Base-by-base conservation (phyloP, 352 stramenopile genomes). In the Phytopythium delawarense region DNA sequence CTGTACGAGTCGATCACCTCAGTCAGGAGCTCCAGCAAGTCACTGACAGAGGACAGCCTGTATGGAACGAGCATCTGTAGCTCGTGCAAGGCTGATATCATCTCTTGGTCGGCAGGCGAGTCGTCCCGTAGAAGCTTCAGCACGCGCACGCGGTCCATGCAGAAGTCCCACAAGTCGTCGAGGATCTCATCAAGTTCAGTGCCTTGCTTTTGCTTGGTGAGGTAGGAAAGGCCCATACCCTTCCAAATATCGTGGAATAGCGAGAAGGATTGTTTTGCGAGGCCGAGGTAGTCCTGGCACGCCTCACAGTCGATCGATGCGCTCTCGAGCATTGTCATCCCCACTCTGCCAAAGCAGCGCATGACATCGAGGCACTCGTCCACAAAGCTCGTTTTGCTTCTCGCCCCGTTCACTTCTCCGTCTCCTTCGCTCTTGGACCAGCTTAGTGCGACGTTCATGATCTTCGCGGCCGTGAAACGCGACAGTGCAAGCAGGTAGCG, bases 81-180 rank as follows among this genome's bases (percentile, higher is more conserved):
- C 32, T 94, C 84, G 34, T 85, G 68, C 3, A 94, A 58, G 9
- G 74, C 79, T 40, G 81, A 77, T 15, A 88, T 61, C 37, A 88
- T 77, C 21, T 68, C 74, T 54, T 63, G 59, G 57, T 25, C 46
- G 12, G 15, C 61, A 37, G 66, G 59, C 30, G 52, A 57, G 9
- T 48, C 49, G 21, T 68, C 49, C 52, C 23, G 37, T 4, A 81
- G 30, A 21, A 88, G 46, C 7, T 67, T 71, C 16, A 89, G 58
- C n/a, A 85, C 73, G 23, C 77, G 81, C 42, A 92, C 72, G 8
- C 74, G 77, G 50, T 87, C 74, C n/a, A 84, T 69, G n/a, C 72
- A 83, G 49, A 89, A 89, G 51, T 91, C 81, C 84, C 84, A 94
- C 45, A 94, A 63, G 62, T 92, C 84, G 66, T 91, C 78, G 16